These are phyloP conservation scores for Diaporthe aspalathi DNA, from an alignment of 2,329 filamentous ascomycete genomes.

Conservation along the genomic window DNA sequence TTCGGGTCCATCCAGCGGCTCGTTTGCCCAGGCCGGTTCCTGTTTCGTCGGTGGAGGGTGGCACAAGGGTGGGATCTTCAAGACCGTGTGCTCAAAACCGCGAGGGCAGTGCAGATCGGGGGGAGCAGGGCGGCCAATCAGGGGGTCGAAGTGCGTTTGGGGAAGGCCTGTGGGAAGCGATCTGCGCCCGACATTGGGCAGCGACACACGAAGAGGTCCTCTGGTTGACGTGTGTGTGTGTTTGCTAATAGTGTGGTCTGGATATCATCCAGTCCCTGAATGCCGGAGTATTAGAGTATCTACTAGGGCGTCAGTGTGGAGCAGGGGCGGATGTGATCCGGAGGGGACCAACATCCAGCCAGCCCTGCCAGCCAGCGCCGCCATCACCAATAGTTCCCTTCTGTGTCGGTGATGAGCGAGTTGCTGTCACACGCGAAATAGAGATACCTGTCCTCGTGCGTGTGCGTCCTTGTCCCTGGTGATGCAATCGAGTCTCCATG, in stretches of 20 bases:
- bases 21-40: constrained; percentile 4
- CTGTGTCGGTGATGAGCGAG: too few relatives aligned
- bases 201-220: neutral
- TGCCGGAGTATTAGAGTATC: too few relatives aligned
- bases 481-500: neutral
- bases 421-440: neutral
- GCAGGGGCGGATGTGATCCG: constrained; percentile 31
- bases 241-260: too few relatives aligned
- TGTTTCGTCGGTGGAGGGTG: constrained; percentile 13
- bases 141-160: neutral
- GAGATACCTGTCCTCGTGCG: too few relatives aligned
- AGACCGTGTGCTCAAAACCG: constrained; percentile 23
- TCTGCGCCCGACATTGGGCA: constrained; percentile 26
- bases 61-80: constrained; percentile 25
- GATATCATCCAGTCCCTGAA: constrained; percentile 3
- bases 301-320: neutral
- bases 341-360: too few relatives aligned
- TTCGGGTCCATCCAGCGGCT: constrained; percentile 14
- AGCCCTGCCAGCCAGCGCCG: neutral
- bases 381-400: neutral
- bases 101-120: constrained; percentile 25
- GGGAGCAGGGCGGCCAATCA: constrained; percentile 22
- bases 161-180: neutral
- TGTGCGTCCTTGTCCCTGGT: neutral
- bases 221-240: too few relatives aligned